Evolutionary conservation across 768 basidiomycete species (phyloP).

Genomic region (Phylloporus arenicola): DNA sequence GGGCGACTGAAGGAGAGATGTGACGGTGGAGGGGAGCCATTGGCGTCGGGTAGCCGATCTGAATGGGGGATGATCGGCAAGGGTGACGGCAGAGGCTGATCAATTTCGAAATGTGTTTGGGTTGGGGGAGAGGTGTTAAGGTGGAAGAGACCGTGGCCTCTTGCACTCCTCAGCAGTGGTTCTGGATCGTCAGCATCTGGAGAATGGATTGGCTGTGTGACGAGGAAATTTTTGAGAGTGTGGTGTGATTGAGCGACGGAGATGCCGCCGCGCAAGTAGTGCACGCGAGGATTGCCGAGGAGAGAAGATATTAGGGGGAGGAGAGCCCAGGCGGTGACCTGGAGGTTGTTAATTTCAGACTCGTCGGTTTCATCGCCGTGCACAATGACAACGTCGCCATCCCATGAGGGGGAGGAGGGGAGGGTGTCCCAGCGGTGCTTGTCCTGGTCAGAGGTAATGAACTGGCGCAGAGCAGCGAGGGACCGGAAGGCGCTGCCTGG

Average conservation of each 20-base stretch:
- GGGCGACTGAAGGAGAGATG: slow-evolving; percentile 49
- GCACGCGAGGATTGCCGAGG: slow-evolving; percentile 47
- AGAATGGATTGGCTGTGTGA: slow-evolving; percentile 18
- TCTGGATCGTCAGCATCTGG: slow-evolving; percentile 8
- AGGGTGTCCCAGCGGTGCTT: slow-evolving; percentile 63
- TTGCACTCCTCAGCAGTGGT: slow-evolving; percentile 25
- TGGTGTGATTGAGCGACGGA: slow-evolving; percentile 55
- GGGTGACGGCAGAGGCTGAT: slow-evolving; percentile 47
- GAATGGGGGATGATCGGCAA: slow-evolving; percentile 53
- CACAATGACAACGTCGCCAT: slow-evolving; percentile 63
- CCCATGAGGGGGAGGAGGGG: slow-evolving; percentile 54
- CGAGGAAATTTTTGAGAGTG: slow-evolving; percentile 48
- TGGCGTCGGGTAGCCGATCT: slow-evolving; percentile 35
- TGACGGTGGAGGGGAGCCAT: slow-evolving; percentile 66
- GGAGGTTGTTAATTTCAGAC: slow-evolving; percentile 51
- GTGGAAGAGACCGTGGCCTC: slow-evolving; percentile 56
- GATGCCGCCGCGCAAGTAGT: slow-evolving; percentile 73
- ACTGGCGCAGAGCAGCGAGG: slow-evolving; percentile 68
- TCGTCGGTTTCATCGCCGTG: slow-evolving; percentile 77
- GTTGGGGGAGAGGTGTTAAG: slow-evolving; percentile 55
- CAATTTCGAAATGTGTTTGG: slow-evolving; percentile 55
- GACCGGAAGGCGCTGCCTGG: slow-evolving; percentile 62
- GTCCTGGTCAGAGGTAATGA: slow-evolving; percentile 74
- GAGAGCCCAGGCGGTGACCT: slow-evolving; percentile 64
- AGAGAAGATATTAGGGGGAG: slow-evolving; percentile 59